Evolutionary conservation across 768 basidiomycete species (phyloP).

Genomic region (Tubosaeta sp.): DNA sequence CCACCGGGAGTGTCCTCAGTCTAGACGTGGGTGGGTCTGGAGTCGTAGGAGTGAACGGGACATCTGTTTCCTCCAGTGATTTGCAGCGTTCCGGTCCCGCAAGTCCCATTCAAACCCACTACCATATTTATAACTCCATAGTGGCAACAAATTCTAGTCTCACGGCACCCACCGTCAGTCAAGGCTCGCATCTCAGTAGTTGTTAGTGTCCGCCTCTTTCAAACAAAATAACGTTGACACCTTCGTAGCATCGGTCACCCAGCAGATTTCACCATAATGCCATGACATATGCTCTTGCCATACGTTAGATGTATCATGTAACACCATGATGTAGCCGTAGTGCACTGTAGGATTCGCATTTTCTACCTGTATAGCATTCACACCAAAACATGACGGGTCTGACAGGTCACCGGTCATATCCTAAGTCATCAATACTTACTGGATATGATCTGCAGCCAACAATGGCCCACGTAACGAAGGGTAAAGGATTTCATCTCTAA

Average conservation of each 20-base stretch:
- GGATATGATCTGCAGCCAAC: no score
- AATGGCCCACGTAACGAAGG: no score
- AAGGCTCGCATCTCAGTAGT: neutral
- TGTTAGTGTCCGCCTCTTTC: neutral
- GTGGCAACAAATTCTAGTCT: slow-evolving; percentile 3
- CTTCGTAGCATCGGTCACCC: neutral
- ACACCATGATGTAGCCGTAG: no score
- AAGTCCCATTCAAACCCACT: neutral
- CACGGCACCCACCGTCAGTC: neutral
- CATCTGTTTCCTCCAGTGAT: neutral
- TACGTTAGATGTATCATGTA: no score
- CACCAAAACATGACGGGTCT: no score
- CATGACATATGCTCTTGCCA: neutral
- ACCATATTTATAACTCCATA: slow-evolving; percentile 1
- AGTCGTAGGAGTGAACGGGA: neutral
- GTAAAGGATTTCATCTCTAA: no score
- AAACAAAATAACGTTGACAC: neutral
- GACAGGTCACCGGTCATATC: no score
- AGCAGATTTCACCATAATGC: neutral
- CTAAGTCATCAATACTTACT: no score
- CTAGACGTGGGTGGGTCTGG: neutral
- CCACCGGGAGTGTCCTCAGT: neutral
- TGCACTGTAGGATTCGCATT: no score
- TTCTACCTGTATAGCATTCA: no score
- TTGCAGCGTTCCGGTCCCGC: neutral